Base-by-base conservation (phyloP, 148 eudicot genomes). In the Fagopyrum tataricum region DNA sequence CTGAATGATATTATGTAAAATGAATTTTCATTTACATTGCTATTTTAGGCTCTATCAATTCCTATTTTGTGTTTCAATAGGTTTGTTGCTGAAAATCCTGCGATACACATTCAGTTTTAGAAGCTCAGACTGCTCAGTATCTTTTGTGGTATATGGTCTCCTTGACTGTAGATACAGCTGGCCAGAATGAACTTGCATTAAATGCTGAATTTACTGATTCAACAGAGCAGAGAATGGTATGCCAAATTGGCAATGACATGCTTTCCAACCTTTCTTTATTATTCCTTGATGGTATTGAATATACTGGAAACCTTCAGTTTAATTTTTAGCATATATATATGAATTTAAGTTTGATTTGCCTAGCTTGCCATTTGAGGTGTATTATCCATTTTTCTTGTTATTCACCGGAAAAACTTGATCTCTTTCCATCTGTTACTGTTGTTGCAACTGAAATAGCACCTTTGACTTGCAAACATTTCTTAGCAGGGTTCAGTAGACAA, bases 131-230 rank as follows among this genome's bases (percentile, higher is more conserved):
- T 8, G 40, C 9, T 56, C 37, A 56, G 23, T 12, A 20, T 8
- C 37, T 9, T 56, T 3, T 21, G 56, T 8, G 69, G 44, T 14
- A 37, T 37, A 64, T 2, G 40, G 17, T 26, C 24, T 31, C 67
- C 41, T 64, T 64, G 69, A 64, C 69, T 13, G 17, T 14, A 62
- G 69, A 64, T 64, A n/a, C 69, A 64, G 69, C 69, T 64, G 69
- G 69, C 18, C 43, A 37, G n/a, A 39, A 14, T 4, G 41, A 37
- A 39, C 69, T 20, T 64, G 69, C 39, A 39, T 64, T 4, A 64
- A 37, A 64, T 39, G 39, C 18, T 13, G 69, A 64, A 31, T 64
- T 39, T 37, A 64, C 43, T 39, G 43, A 31, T 37, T 64, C 69
- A 64, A 13, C 43, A 26, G 20, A 14, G 18, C 8, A 64, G 69